These are phyloP conservation scores for Leccinum sublutescens DNA, from an alignment of 768 basidiomycete genomes.

Conservation along the genomic window DNA sequence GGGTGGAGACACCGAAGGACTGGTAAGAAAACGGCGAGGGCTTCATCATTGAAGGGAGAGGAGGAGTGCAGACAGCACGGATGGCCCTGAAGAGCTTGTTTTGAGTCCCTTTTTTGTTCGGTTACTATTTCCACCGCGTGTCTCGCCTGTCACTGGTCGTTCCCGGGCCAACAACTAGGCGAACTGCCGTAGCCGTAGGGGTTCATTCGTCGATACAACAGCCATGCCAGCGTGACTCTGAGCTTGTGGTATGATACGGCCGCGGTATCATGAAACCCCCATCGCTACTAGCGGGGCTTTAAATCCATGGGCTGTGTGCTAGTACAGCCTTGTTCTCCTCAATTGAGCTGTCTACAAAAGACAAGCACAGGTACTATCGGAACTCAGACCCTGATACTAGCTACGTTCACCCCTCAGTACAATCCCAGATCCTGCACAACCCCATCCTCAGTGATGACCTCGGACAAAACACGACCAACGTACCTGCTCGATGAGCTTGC, in stretches of 20 bases:
- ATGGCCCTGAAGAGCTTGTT: slow-evolving; percentile 1
- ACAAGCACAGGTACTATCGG: neutral
- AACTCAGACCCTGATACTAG: neutral
- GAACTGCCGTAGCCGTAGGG: neutral
- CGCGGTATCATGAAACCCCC: no score
- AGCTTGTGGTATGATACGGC: neutral
- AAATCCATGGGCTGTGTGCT: neutral
- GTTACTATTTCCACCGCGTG: neutral
- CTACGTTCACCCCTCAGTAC: neutral
- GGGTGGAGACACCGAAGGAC: slow-evolving; percentile 35
- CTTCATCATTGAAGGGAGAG: slow-evolving; percentile 8
- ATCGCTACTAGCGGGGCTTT: neutral
- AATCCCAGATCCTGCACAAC: slow-evolving; percentile 26
- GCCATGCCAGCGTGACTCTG: neutral
- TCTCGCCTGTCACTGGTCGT: neutral
- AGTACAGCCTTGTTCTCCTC: neutral
- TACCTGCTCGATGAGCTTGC: slow-evolving; percentile 50
- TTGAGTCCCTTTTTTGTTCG: slow-evolving; percentile 8
- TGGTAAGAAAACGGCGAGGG: slow-evolving; percentile 10
- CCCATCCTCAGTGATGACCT: neutral
- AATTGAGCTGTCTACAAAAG: neutral
- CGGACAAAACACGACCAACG: neutral
- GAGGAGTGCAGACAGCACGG: neutral
- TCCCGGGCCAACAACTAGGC: neutral
- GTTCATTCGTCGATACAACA: neutral